Evolutionary conservation across 805 yeast genomes (phyloP), one percentile per base, ranked within the genome.

Genomic region (Schizosaccharomyces octosporus): DNA sequence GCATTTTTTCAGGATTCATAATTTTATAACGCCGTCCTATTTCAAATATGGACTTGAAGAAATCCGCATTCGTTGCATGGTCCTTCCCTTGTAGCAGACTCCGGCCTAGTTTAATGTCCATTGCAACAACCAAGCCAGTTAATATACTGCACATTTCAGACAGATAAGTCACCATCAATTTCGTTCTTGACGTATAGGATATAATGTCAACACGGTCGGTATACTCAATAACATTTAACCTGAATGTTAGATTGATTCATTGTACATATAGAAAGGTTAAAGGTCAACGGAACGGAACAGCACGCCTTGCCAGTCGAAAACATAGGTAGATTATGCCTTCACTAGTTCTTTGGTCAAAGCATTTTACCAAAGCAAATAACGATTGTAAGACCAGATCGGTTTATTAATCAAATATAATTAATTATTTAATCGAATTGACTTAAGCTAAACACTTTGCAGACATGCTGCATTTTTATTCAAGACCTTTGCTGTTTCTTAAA

Each of bases 1-100:
- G 76, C 85, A 85, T 82, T 66, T 80, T 77, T 66, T 85, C 88
- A 0, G 94, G 94, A 67, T 85, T 85, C 88, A 85, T 82, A 66
- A 85, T 81, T 68, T 85, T 85, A 72, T 85, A 85, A 55, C 93
- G 75, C 66, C 93, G 75, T 29, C 93, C 93, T 63, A 85, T 80
- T 71, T 85, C 93, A 69, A 85, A 85, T 6, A 85, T 73, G 54
- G 71, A 72, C 67, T 84, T 77, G 69, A 81, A 85, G 88, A 89
- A 85, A 42, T 78, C 80, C 3, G 84, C 82, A 69, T 84, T 83
- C 63, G 81, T 82, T 55, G 78, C 75, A 66, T 84, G 85, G 65
- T 83, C 82, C 67, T 81, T 82, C 68, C 82, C 78, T 62, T 82
- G 80, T 57, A 84, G 76, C 64, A 85, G 73, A 59, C 73, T 75